A percentile compares a stretch with the other conserved stretches of the same genome.
Conservation (phyloP, 345 rosid species). For the Punica granatum region DNA sequence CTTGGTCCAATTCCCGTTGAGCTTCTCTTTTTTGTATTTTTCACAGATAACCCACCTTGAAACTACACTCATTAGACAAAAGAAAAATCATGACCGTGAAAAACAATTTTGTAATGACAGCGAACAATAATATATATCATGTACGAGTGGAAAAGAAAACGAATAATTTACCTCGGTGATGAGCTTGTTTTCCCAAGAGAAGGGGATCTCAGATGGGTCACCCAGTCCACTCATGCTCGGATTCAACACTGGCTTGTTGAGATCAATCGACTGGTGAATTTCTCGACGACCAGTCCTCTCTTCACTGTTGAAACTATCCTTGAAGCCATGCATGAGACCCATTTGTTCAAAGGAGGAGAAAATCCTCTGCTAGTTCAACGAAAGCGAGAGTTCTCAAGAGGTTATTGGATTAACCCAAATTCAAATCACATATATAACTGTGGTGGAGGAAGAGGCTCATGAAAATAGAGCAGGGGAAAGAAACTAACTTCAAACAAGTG, state of each 20-base stretch:
- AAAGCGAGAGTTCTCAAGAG: not conserved
- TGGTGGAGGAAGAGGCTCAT: not conserved
- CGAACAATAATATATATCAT: not conserved
- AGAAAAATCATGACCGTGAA: not conserved
- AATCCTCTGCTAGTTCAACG: not conserved
- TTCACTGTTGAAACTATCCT: not conserved
- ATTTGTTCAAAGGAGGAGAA: not conserved
- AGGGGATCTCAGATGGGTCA: slow-evolving; percentile 6
- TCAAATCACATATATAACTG: not conserved
- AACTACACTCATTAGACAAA: slow-evolving; percentile 3
- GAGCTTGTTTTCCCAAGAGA: not conserved
- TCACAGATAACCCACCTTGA: not conserved
- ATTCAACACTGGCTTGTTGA: not conserved
- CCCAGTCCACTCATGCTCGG: not conserved
- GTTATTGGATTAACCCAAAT: not conserved
- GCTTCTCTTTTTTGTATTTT: not conserved
- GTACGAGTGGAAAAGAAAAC: not conserved
- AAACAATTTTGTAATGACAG: not conserved
- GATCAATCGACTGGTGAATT: slow-evolving; percentile 2
- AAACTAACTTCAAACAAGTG: slow-evolving; percentile 3
- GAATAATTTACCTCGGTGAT: slow-evolving; percentile 9
- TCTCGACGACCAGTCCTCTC: not conserved
- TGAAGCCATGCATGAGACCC: not conserved
- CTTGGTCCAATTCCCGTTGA: not conserved
- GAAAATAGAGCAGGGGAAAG: not conserved